A percentile compares a stretch with the other conserved stretches of the same genome.
These are phyloP conservation scores for Pythium pyrilobum DNA, from an alignment of 352 stramenopile species.

Conservation along the genomic window DNA sequence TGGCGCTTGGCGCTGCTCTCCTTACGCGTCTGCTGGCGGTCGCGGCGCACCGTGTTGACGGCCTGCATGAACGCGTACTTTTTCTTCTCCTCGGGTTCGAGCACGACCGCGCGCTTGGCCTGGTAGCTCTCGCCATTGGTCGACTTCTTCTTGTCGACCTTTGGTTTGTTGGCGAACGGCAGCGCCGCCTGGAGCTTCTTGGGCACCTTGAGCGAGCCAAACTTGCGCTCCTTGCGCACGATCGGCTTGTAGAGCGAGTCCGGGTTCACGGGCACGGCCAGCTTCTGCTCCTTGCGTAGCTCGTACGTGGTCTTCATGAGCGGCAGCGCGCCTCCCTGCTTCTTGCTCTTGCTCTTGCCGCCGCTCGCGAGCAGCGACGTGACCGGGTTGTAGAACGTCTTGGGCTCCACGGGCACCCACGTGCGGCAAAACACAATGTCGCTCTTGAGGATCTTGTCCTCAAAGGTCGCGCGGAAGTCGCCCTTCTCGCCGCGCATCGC, in stretches of 20 bases:
- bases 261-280: slow-evolving; percentile 94
- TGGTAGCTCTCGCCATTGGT: slow-evolving; percentile 84
- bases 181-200: slow-evolving; percentile 96
- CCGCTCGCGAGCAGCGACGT: slow-evolving; percentile 64
- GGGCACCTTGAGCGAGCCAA: slow-evolving; percentile 93
- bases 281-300: slow-evolving; percentile 92
- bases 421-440: slow-evolving; percentile 99
- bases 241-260: slow-evolving; percentile 99
- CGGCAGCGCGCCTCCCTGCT: slow-evolving; percentile 15
- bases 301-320: slow-evolving; percentile 96
- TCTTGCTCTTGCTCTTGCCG: slow-evolving; percentile 35
- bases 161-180: slow-evolving; percentile 97
- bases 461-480: slow-evolving; percentile 98
- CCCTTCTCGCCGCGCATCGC: slow-evolving; percentile 90
- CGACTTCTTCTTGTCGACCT: slow-evolving; percentile 88
- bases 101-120: slow-evolving; percentile 89
- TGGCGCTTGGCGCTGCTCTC: slow-evolving; percentile 86
- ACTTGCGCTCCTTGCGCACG: slow-evolving; percentile 88
- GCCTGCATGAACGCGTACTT: slow-evolving; percentile 97
- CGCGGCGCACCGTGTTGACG: slow-evolving; percentile 96
- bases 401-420: slow-evolving; percentile 98
- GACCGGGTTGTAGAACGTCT: slow-evolving; percentile 99
- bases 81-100: slow-evolving; percentile 95
- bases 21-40: slow-evolving; percentile 94
- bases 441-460: slow-evolving; percentile 99